Evolutionary conservation across 2,329 filamentous ascomycete genomes (phyloP), one percentile per base, ranked within the genome.

Genomic region (Fusarium sp.): DNA sequence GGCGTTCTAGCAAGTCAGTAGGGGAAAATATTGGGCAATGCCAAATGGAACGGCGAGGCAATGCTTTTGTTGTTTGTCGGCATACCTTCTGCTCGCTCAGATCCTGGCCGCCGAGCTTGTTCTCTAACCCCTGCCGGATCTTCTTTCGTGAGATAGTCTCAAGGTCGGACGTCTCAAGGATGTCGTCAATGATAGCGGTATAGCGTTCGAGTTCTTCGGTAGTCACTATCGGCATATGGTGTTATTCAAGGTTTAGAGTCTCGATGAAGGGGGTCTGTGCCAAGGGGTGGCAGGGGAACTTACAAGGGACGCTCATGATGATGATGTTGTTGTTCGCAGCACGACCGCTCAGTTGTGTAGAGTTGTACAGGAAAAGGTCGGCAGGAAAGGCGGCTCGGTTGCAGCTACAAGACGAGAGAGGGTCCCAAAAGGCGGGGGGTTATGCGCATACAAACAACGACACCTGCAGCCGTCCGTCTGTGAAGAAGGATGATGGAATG

Each of bases 71-170:
- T 38, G 18, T 24, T 32, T 35, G 15, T 42, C 51, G 64, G 45
- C 70, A 79, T 75, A 89, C 89, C 85, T 91, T 91, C 78, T 91
- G 87, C 6, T 87, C 84, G 71, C 84, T 88, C 61, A 91, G 81
- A 75, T 91, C 89, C 75, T 88, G 88, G 56, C 87, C 87, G 45
- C 86, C 87, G 22, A 91, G 81, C 32, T 85, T 85, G 54, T 82
- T 80, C 79, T 91, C 87, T 48, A 91, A 82, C 6, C 87, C 87
- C 74, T 87, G 85, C 59, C 89, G 87, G 65, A 91, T 87, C 82
- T 89, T 90, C 80, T 91, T 91, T 69, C 89, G 86, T 35, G 90
- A 89, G 59, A 91, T 88, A n/a, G 90, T 91, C 74, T 88, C 85
- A 45, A 91, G 86, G 73, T 91, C 88, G 63, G 88, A 87, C 17